Percentiles rank a stretch among this genome's conserved stretches.
Evolutionary conservation across 2,329 filamentous ascomycete species (phyloP).

Genomic region (Elsinoe fawcettii): DNA sequence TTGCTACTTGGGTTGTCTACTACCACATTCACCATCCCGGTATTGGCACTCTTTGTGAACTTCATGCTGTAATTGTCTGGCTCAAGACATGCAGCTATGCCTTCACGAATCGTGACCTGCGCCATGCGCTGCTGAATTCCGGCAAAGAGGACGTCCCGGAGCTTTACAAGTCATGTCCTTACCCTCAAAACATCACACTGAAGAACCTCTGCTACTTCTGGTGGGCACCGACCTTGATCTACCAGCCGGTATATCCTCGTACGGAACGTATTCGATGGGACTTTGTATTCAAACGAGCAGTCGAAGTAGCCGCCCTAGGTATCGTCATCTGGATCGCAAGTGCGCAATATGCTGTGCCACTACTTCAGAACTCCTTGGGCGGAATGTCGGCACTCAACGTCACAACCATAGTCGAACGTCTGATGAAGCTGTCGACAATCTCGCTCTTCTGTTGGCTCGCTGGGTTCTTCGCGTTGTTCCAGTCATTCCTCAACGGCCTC

Average conservation of each 20-base stretch:
- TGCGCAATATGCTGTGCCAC: constrained; percentile 87
- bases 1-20: constrained; percentile 82
- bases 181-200: constrained; percentile 84
- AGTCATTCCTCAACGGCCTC: constrained; percentile 82
- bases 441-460: constrained; percentile 94
- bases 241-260: constrained; percentile 92
- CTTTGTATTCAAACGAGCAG: constrained; percentile 76
- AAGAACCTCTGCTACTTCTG: constrained; percentile 89
- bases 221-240: constrained; percentile 94
- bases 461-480: constrained; percentile 94
- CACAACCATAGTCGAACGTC: constrained; percentile 72
- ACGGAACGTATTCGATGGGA: constrained; percentile 73
- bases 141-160: constrained; percentile 67
- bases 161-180: constrained; percentile 75
- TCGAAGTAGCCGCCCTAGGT: constrained; percentile 67
- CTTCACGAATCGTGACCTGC: constrained; percentile 90
- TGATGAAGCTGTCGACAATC: constrained; percentile 93
- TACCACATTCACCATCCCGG: constrained; percentile 86
- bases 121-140: constrained; percentile 59
- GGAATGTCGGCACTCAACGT: constrained; percentile 77
- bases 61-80: constrained; percentile 92
- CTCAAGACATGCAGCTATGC: constrained; percentile 94
- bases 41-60: constrained; percentile 81
- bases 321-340: constrained; percentile 93
- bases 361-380: constrained; percentile 80